Conservation (phyloP, 768 basidiomycete genomes). For the Cytidiella melzeri region DNA sequence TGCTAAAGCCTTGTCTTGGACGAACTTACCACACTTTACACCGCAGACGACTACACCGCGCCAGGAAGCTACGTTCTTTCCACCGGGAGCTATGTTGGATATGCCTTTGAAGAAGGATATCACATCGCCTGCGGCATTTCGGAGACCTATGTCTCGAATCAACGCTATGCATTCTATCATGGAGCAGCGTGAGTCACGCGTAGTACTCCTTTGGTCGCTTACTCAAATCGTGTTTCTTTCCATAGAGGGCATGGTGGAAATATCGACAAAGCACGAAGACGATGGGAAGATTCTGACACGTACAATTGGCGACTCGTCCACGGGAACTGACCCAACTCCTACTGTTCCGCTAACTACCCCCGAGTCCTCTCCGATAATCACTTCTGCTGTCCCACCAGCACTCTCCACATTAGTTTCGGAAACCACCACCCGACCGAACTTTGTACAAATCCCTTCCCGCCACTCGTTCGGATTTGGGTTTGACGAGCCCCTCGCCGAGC, state of each 20-base stretch:
- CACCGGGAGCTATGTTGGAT: neutral
- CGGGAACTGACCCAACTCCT: constrained; percentile 39
- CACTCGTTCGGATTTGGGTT: no score
- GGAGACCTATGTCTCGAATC: neutral
- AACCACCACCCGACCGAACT: constrained; percentile 4
- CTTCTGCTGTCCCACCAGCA: neutral
- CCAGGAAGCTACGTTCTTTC: neutral
- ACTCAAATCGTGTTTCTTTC: neutral
- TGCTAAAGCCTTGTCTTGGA: constrained; percentile 34
- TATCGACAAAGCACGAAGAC: constrained; percentile 39
- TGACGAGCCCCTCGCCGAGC: neutral
- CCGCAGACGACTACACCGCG: neutral
- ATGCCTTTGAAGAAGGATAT: constrained; percentile 21
- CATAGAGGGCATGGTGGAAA: constrained; percentile 37
- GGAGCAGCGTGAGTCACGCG: constrained; percentile 43
- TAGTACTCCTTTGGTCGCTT: neutral
- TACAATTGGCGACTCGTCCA: constrained; percentile 36
- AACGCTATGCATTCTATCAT: constrained; percentile 49
- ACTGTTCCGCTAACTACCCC: constrained; percentile 13
- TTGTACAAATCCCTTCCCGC: constrained; percentile 1
- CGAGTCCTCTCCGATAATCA: constrained; percentile 30
- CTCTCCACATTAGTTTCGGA: constrained; percentile 4
- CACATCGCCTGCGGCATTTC: constrained; percentile 26
- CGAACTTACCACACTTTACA: neutral
- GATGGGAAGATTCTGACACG: constrained; percentile 33